Conservation (phyloP, 2,329 filamentous ascomycete species). For the Pezicula neosporulosa region DNA sequence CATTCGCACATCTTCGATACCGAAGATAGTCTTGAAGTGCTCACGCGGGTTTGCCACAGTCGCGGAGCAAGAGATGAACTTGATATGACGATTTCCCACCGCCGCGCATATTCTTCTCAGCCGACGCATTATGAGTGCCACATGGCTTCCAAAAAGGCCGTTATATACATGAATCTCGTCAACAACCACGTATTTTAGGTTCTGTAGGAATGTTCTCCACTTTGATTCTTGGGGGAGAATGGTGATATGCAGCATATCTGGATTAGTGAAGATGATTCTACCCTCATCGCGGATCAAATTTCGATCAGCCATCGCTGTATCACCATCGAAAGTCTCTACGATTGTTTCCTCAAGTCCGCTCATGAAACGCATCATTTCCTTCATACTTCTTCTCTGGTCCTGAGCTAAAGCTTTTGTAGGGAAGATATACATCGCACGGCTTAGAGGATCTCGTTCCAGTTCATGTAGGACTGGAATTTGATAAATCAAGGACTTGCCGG, state of each 20-base stretch:
- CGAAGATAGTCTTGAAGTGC: constrained; percentile 95
- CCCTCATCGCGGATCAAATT: constrained; percentile 83
- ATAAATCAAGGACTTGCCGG: constrained; percentile 97
- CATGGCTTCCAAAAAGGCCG: constrained; percentile 87
- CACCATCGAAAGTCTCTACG: constrained; percentile 94
- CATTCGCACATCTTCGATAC: constrained; percentile 73
- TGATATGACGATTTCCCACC: constrained; percentile 79
- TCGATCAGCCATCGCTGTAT: constrained; percentile 79
- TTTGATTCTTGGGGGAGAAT: constrained; percentile 88
- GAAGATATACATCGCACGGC: constrained; percentile 95
- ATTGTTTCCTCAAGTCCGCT: constrained; percentile 69
- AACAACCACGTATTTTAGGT: constrained; percentile 86
- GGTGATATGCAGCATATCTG: constrained; percentile 94
- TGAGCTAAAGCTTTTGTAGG: constrained; percentile 96
- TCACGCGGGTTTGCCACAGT: constrained; percentile 90
- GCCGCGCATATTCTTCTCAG: constrained; percentile 85
- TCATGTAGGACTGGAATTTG: constrained; percentile 89
- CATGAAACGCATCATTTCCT: constrained; percentile 80
- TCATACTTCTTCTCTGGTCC: constrained; percentile 85
- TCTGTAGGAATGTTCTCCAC: constrained; percentile 86
- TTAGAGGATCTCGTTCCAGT: constrained; percentile 71
- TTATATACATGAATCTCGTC: constrained; percentile 96
- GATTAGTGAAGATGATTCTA: constrained; percentile 94
- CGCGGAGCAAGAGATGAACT: constrained; percentile 93
- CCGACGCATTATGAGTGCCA: constrained; percentile 91